phyloP scores from a whole-genome alignment of 176 grass and related monocot species.

The Rhynchospora tenuis region DNA sequence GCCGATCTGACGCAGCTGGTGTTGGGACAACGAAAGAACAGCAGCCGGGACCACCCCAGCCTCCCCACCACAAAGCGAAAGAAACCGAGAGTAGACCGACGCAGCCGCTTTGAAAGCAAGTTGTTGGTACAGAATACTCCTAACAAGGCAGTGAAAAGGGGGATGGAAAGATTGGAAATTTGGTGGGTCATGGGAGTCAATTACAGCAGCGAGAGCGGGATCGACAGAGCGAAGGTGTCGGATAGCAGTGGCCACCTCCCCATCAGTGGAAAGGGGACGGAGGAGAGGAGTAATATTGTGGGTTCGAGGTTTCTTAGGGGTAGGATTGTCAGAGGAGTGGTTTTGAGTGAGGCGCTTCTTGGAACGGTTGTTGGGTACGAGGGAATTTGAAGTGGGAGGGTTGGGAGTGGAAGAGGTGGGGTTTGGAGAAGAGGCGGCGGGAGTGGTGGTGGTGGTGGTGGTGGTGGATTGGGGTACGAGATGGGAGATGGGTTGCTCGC shows the following conservation, averaged over 20 bases:
- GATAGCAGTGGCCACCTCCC: slow-evolving; percentile 57
- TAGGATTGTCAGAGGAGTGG: slow-evolving; percentile 30
- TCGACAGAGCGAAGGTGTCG: slow-evolving; percentile 55
- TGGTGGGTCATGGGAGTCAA: slow-evolving; percentile 68
- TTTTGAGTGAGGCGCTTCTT: slow-evolving; percentile 32
- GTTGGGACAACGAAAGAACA: slow-evolving; percentile 68
- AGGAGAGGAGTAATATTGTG: background rate
- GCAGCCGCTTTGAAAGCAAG: slow-evolving; percentile 90
- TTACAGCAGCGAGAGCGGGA: slow-evolving; percentile 46
- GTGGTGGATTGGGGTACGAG: background rate
- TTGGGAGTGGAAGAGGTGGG: background rate
- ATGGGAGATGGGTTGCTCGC: slow-evolving; percentile 5
- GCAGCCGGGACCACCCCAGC: slow-evolving; percentile 56
- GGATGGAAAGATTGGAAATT: slow-evolving; percentile 77
- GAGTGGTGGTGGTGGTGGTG: background rate
- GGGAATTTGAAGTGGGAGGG: slow-evolving; percentile 2
- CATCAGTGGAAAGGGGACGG: slow-evolving; percentile 56
- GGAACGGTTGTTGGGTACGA: slow-evolving; percentile 17
- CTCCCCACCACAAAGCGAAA: slow-evolving; percentile 73
- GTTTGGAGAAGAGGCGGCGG: background rate
- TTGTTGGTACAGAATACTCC: slow-evolving; percentile 95
- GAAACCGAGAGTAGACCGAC: slow-evolving; percentile 76
- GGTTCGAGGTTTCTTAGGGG: slow-evolving; percentile 66
- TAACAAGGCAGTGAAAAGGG: slow-evolving; percentile 83
- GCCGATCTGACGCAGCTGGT: slow-evolving; percentile 94